Percentiles rank a stretch among this genome's conserved stretches.
phyloP scores from a whole-genome alignment of 352 stramenopile species.

The Achlya hypogyna region DNA sequence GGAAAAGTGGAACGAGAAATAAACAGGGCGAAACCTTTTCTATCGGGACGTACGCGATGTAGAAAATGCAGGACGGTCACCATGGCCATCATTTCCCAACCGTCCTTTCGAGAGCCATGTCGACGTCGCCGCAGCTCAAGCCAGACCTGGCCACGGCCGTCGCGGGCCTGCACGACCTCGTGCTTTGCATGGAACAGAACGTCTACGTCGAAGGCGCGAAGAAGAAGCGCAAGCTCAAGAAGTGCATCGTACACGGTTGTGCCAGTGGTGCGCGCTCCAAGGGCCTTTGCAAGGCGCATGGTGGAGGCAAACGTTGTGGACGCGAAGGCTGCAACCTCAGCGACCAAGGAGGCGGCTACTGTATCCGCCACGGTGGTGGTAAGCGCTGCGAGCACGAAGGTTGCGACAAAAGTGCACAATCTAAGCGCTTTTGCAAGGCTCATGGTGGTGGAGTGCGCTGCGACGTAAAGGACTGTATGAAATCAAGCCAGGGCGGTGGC shows the following conservation, averaged over 20 bases:
- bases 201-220: slow-evolving; percentile 2
- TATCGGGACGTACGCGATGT: background rate
- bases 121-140: background rate
- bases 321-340: slow-evolving; percentile 67
- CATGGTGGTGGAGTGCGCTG: slow-evolving; percentile 69
- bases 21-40: background rate
- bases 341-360: slow-evolving; percentile 77
- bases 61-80: background rate
- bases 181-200: background rate
- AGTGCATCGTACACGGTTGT: slow-evolving; percentile 61
- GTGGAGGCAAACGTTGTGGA: slow-evolving; percentile 63
- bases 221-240: slow-evolving; percentile 54
- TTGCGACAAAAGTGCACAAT: slow-evolving; percentile 77
- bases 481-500: slow-evolving; percentile 69
- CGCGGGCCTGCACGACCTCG: background rate
- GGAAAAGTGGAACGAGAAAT: background rate
- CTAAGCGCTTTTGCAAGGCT: slow-evolving; percentile 73
- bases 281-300: slow-evolving; percentile 77
- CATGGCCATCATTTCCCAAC: background rate
- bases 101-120: background rate
- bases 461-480: slow-evolving; percentile 61
- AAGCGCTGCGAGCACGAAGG: slow-evolving; percentile 61
- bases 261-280: slow-evolving; percentile 66
- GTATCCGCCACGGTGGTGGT: slow-evolving; percentile 67
- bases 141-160: background rate